phyloP scores from a whole-genome alignment of 495 filamentous ascomycete species.

The Parathielavia hyrcaniae region DNA sequence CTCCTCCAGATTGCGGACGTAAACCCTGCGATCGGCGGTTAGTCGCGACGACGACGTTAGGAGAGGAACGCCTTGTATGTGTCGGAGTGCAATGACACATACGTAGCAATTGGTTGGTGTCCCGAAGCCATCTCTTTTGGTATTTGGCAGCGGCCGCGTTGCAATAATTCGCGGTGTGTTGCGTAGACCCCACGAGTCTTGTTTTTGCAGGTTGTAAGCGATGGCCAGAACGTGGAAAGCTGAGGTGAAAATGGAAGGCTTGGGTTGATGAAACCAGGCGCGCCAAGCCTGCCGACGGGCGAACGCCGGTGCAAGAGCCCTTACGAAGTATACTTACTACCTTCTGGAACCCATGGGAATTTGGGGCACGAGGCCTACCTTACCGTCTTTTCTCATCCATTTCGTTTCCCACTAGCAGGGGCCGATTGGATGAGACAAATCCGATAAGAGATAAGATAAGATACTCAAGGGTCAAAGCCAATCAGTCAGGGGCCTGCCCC shows the following conservation, averaged over 20 bases:
- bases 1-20: conserved; percentile 93
- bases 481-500: too few species aligned
- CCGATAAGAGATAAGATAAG: too few species aligned
- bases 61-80: conserved; percentile 39
- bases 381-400: too few species aligned
- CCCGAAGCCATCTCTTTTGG: conserved; percentile 34
- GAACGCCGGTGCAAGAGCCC: conserved; percentile 1
- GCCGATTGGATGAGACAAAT: too few species aligned
- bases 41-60: conserved; percentile 11
- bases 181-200: neutral
- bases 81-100: conserved; percentile 63
- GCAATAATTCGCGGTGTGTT: neutral
- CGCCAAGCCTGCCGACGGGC: neutral
- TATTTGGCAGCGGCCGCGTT: neutral
- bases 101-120: conserved; percentile 48
- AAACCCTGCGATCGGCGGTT: conserved; percentile 38
- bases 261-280: neutral
- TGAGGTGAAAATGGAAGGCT: too few species aligned
- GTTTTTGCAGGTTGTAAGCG: neutral
- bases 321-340: too few species aligned
- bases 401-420: too few species aligned
- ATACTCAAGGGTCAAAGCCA: too few species aligned
- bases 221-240: neutral
- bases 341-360: neutral
- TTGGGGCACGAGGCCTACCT: too few species aligned